Base-by-base conservation (phyloP, 129 eudicot species). In the Kitagawia praeruptora region DNA sequence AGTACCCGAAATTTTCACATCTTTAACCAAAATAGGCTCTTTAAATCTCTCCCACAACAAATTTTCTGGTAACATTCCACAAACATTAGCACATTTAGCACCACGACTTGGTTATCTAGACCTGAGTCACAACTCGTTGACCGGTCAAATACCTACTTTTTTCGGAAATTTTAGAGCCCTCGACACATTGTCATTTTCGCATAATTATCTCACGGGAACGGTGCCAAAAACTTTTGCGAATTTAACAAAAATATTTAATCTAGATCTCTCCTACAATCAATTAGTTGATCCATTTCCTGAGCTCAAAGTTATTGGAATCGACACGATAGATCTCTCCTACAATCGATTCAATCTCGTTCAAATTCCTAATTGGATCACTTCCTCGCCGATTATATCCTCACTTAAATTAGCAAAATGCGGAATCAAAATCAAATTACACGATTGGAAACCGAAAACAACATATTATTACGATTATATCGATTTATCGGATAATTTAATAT, bases 371-470 rank as follows among this genome's bases (percentile, higher is more conserved):
- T 87, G 95, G 95, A 89, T 87, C 18, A 81, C 90, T 11, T 74
- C 86, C 0, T 86, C 88, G 5, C 78, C 93, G 3, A 89, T 89
- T 5, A 86, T 89, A 25, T 90, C 86, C 83, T 87, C 94, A 8
- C 73, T 90, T 67, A 90, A 87, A 81, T 76, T 90, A 4, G 88
- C 88, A 12, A 86, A 87, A 84, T 90, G 95, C 40, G 90, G 95
- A 21, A 70, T 87, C 39, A 86, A 88, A 89, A 67, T 86, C 16
- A 90, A 88, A 13, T 38, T 90, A 63, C 86, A 90, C 37, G 82
- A 87, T 8, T 90, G 86, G 86, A 84, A 82, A 48, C 91, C 90
- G 0, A 19, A 73, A 18, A 77, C 85, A 80, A 84, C 89, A 19
- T 90, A 84, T 70, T 90, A 80, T 45, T 86, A 87, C 75, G 91